Evolutionary conservation across 208 protist genomes (phyloP), one percentile per base, ranked within the genome.

Genomic region (Acanthamoeba triangularis): DNA sequence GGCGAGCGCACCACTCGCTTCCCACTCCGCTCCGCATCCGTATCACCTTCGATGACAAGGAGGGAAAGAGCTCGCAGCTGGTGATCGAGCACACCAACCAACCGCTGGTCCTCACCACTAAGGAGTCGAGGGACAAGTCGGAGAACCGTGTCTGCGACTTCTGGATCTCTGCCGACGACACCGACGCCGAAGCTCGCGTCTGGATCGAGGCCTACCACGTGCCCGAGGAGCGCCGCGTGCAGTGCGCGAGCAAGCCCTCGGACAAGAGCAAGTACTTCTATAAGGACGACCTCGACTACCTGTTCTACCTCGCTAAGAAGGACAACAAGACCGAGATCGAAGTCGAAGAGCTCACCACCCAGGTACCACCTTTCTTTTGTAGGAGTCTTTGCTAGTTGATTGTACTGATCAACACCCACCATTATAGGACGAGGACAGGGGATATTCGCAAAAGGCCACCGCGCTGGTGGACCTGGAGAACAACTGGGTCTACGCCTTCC

Each of bases 401-500:
- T 3, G 23, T 16, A 8, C 3, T 3, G 5, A 47, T 47, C 41
- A 13, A 47, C 41, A 47, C 0, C 44, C 44, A 47, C 44, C n/a
- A 47, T 13, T 13, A 47, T 35, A 90, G 35, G 49, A 90, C n/a
- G 44, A 54, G 44, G 11, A 7, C 25, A 63, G 18, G 30, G 82
- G 82, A 33, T 63, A 63, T 25, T 67, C 47, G 3, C n/a, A 44
- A 0, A 90, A 52, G 35, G 16, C 49, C 52, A 90, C 82, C 10
- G 82, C 82, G 20, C 56, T 90, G 20, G 49, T 90, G 14, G 82
- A 90, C 20, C 56, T 90, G 35, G 82, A 90, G 82, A 65, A 90
- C 52, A 56, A 90, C 82, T 90, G 56, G 52, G 82, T 90, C 56
- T 90, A 90, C 82, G 82, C 82, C 30, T 14, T 90, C 47, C 82